Percentiles rank a stretch among this genome's conserved stretches.
These are phyloP conservation scores for Hordeum vulgare DNA, from an alignment of 176 grass and related monocot species.

Conservation along the genomic window MorexV3_pseudomolecules_assembly NC_058520.1:576316646-576317145, in stretches of 20 bases:
- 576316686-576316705: neutral
- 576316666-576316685: neutral
- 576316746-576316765: neutral
- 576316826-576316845: conserved; percentile 9
- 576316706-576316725: neutral
- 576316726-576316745: neutral
- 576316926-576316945: neutral
- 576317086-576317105: neutral
- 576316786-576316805: neutral
- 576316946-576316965: neutral
- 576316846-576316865: neutral
- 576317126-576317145: no score
- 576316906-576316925: neutral
- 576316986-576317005: neutral
- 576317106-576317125: no score
- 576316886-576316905: conserved; percentile 18
- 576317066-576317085: no score
- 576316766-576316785: neutral
- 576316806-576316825: neutral
- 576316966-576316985: neutral
- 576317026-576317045: neutral
- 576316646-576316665: no score
- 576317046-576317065: no score
- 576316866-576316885: conserved; percentile 30
- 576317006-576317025: neutral